These are phyloP conservation scores for Chrysanthemum lavandulifolium DNA, from an alignment of 129 eudicot genomes.

Conservation along the genomic window DNA sequence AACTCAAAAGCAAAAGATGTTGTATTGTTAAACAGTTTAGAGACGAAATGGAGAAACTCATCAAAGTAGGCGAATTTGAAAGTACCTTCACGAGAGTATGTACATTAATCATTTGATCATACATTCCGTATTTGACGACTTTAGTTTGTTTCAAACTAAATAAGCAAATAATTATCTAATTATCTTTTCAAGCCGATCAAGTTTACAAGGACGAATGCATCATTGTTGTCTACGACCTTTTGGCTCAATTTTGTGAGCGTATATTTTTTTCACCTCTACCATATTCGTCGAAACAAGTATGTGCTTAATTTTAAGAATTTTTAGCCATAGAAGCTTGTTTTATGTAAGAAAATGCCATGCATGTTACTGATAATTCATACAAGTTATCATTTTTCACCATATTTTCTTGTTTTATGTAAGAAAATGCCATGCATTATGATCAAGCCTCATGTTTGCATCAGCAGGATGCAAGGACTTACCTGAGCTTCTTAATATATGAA, in stretches of 20 bases:
- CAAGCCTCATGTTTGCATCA: conserved; percentile 77
- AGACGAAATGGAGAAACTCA: not conserved
- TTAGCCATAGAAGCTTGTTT: too few relatives aligned
- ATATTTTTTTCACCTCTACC: conserved; percentile 42
- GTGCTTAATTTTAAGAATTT: not conserved
- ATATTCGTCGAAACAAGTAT: conserved; percentile 75
- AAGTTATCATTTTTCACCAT: not conserved
- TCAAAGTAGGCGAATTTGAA: not conserved
- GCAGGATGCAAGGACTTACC: conserved; percentile 80
- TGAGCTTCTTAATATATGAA: conserved; percentile 57
- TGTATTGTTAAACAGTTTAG: not conserved
- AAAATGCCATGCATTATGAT: too few relatives aligned
- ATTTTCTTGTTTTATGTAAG: not conserved
- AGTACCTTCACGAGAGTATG: not conserved
- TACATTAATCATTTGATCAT: not conserved
- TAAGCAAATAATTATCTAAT: too few relatives aligned
- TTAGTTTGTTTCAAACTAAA: not conserved
- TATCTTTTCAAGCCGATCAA: conserved; percentile 50
- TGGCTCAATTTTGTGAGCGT: conserved; percentile 58
- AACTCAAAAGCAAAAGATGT: not conserved
- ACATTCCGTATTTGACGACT: not conserved
- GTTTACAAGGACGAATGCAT: conserved; percentile 53
- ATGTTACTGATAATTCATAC: too few relatives aligned
- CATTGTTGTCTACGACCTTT: conserved; percentile 51
- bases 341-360: too few relatives aligned